Evolutionary conservation across 495 filamentous ascomycete genomes (phyloP).

Genomic region (Xeromyces bisporus): DNA sequence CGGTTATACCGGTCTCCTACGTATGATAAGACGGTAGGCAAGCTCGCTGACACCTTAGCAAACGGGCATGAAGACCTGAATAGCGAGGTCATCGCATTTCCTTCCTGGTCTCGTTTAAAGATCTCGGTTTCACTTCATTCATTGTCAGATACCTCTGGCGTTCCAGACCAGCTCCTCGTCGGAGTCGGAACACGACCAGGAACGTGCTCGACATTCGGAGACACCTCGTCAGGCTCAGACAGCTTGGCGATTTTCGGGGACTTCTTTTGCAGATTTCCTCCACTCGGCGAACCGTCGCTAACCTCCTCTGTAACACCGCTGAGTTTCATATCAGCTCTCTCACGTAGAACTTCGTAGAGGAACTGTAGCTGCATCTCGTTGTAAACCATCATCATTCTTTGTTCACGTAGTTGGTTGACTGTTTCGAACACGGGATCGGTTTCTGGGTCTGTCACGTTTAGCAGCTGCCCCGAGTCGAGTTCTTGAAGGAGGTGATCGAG

Average conservation of each 20-base stretch:
- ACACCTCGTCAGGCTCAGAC: constrained; percentile 16
- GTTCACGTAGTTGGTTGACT: constrained; percentile 69
- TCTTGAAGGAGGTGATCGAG: constrained; percentile 79
- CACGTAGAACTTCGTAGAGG: constrained; percentile 72
- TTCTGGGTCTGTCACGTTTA: constrained; percentile 21
- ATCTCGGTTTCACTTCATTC: constrained; percentile 9
- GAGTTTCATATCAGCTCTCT: constrained; percentile 45
- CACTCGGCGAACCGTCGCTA: constrained; percentile 4
- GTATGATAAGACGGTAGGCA: too few species aligned
- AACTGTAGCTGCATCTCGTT: constrained; percentile 73
- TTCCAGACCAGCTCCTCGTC: constrained; percentile 15
- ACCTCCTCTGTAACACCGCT: constrained; percentile 11
- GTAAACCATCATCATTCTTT: constrained; percentile 94
- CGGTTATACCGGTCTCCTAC: too few species aligned
- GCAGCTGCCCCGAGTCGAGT: constrained; percentile 56
- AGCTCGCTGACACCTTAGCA: too few species aligned
- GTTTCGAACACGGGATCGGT: constrained; percentile 50
- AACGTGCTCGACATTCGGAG: constrained; percentile 23
- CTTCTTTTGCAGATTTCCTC: constrained; percentile 15
- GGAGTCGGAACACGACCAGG: constrained; percentile 13
- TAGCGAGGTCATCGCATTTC: too few species aligned
- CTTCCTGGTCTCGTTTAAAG: too few species aligned
- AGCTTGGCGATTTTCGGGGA: constrained; percentile 28
- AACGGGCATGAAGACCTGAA: too few species aligned
- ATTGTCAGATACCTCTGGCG: constrained; percentile 18